Evolutionary conservation across 495 filamentous ascomycete genomes (phyloP).

Genomic region (Penicillium egyptiacum): DNA sequence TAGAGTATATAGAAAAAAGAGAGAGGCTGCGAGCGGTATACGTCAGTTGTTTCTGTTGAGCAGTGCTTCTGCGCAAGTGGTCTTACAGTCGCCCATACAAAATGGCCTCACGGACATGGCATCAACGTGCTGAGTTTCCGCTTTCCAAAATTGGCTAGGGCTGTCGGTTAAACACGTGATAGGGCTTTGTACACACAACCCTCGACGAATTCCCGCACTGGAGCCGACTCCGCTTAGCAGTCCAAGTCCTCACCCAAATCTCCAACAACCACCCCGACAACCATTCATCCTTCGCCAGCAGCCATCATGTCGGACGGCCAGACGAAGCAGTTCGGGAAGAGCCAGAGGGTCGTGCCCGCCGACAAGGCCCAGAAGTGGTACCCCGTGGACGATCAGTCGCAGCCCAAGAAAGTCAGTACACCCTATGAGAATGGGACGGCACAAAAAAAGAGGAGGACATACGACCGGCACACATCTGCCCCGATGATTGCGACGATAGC

Average conservation of each 20-base stretch:
- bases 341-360: constrained; percentile 79
- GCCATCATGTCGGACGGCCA: constrained; percentile 67
- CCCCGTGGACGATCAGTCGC: constrained; percentile 87
- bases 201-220: constrained; percentile 17
- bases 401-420: constrained; percentile 84
- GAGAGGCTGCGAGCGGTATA: constrained; percentile 34
- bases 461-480: constrained; percentile 21
- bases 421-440: constrained; percentile 24
- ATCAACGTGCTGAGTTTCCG: background rate
- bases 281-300: constrained; percentile 47
- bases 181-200: constrained; percentile 26
- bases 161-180: constrained; percentile 20
- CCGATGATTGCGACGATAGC: constrained; percentile 39
- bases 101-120: constrained; percentile 15
- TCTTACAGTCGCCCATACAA: constrained; percentile 18
- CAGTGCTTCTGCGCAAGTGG: constrained; percentile 33
- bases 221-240: constrained; percentile 27
- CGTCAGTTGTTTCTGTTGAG: constrained; percentile 39
- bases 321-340: constrained; percentile 98
- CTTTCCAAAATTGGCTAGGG: constrained; percentile 7
- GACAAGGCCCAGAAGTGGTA: constrained; percentile 99
- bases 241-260: constrained; percentile 39
- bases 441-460: constrained; percentile 19
- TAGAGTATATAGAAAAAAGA: constrained; percentile 18
- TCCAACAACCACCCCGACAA: constrained; percentile 53